Evolutionary conservation across 2,329 filamentous ascomycete genomes (phyloP).

Genomic region (Pochonia chlamydosporia): DNA sequence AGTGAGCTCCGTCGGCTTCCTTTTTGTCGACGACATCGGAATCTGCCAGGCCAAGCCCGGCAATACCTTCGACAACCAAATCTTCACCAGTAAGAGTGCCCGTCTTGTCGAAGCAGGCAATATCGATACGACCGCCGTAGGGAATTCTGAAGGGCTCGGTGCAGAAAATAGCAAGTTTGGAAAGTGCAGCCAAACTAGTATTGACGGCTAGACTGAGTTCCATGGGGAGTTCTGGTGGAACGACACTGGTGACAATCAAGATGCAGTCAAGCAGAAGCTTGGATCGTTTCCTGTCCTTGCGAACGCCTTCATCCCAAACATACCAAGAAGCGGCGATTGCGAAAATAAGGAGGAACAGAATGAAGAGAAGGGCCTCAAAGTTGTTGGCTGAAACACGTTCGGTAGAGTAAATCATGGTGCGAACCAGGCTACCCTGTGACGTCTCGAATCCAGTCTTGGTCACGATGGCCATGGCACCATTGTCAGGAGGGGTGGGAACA

Average conservation of each 20-base stretch:
- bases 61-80: slow-evolving; percentile 93
- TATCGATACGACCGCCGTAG: slow-evolving; percentile 88
- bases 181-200: slow-evolving; percentile 89
- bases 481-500: slow-evolving; percentile 80
- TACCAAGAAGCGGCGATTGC: slow-evolving; percentile 98
- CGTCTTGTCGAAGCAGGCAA: slow-evolving; percentile 98
- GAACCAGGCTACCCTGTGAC: slow-evolving; percentile 92
- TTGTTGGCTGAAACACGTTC: slow-evolving; percentile 99
- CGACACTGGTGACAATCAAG: slow-evolving; percentile 95
- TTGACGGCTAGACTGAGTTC: slow-evolving; percentile 96
- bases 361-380: slow-evolving; percentile 91
- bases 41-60: slow-evolving; percentile 72
- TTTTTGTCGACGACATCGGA: slow-evolving; percentile 56
- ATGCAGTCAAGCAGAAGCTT: slow-evolving; percentile 96
- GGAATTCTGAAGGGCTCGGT: slow-evolving; percentile 98
- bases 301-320: slow-evolving; percentile 95
- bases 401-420: slow-evolving; percentile 99
- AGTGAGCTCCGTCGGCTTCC: slow-evolving; percentile 78
- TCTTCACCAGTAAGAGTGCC: slow-evolving; percentile 95
- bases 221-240: slow-evolving; percentile 98
- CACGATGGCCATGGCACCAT: slow-evolving; percentile 88
- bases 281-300: slow-evolving; percentile 89
- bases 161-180: slow-evolving; percentile 95
- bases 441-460: slow-evolving; percentile 98
- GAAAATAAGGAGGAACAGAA: slow-evolving; percentile 92